Evolutionary conservation across 139 green algal genomes (phyloP).

Genomic region (Tetradesmus obliquus): DNA sequence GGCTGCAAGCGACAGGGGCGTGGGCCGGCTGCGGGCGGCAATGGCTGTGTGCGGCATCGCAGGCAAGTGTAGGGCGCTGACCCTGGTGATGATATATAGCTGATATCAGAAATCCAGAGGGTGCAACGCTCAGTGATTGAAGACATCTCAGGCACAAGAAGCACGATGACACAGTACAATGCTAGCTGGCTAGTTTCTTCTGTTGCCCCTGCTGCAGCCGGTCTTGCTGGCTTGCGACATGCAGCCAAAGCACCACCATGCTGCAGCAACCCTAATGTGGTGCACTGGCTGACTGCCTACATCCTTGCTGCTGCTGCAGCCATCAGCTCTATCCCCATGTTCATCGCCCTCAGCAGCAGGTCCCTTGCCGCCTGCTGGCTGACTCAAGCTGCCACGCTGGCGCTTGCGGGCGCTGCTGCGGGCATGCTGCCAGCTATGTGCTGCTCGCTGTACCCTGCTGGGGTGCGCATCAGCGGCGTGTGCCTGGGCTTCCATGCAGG

Average conservation of each 20-base stretch:
- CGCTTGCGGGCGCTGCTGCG: background rate
- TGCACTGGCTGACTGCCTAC: too few species aligned
- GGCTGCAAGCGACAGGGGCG: too few species aligned
- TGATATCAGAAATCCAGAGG: too few species aligned
- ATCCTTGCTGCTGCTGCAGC: background rate
- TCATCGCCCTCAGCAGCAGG: background rate
- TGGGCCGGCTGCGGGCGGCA: too few species aligned
- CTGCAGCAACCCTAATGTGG: too few species aligned
- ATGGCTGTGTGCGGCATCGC: too few species aligned
- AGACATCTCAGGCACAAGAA: too few species aligned
- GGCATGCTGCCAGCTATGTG: background rate
- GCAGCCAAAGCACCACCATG: too few species aligned
- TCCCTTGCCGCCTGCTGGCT: background rate
- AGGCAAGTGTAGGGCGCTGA: too few species aligned
- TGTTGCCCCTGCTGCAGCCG: background rate
- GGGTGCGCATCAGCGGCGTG: background rate
- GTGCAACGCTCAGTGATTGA: too few species aligned
- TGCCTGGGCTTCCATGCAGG: background rate
- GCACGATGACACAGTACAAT: too few species aligned
- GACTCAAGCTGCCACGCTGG: background rate
- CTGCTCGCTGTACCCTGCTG: constrained; percentile 10
- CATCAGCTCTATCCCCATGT: background rate
- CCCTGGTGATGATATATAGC: too few species aligned
- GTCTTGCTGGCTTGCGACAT: background rate
- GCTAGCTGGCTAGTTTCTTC: background rate